Evolutionary conservation across 352 stramenopile genomes (phyloP), one percentile per base, ranked within the genome.

Genomic region (Globisporangium polare): DNA sequence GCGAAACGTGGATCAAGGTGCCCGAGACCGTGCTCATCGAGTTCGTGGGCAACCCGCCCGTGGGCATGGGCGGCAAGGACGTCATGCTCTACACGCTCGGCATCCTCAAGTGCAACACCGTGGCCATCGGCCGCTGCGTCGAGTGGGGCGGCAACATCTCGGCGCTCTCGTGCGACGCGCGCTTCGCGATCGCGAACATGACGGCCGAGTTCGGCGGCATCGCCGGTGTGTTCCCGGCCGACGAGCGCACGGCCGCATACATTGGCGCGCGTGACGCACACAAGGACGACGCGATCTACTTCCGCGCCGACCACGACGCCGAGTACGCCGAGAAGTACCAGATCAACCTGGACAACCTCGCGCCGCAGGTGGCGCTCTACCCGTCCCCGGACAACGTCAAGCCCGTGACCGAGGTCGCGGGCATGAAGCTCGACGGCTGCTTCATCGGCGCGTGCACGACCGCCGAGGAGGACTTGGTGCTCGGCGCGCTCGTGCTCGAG

Each of bases 1-100:
- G 86, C 22, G 80, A 95, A 71, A 95, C 83, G 45, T 95, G 86
- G 86, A 91, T 93, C 61, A 91, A 95, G 67, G 86, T 95, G 29
- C 86, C 86, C 0, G 83, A 93, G 72, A 93, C 81, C n/a, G 86
- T 92, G 59, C 83, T 90, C 52, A 83, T 95, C 55, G 82, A 92
- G 60, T 92, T 95, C 58, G 74, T 88, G 17, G 84, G 84, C 58
- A 62, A 68, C 10, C 86, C 82, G 1, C 78, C 82, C 2, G 76
- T 77, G 47, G 86, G 84, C 55, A 89, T 93, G 69, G 86, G 83
- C 43, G 86, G 86, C 45, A 95, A 95, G 69, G 86, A 95, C 67
- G 85, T 93, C 17, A 95, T 95, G 80, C 74, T 95, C 2, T 89
- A 91, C 73, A 93, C 81, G 51, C 73, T 93, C 37, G 83, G 86